Base-by-base conservation (phyloP, 257 asterid species). In the Scutellaria galericulata region DNA sequence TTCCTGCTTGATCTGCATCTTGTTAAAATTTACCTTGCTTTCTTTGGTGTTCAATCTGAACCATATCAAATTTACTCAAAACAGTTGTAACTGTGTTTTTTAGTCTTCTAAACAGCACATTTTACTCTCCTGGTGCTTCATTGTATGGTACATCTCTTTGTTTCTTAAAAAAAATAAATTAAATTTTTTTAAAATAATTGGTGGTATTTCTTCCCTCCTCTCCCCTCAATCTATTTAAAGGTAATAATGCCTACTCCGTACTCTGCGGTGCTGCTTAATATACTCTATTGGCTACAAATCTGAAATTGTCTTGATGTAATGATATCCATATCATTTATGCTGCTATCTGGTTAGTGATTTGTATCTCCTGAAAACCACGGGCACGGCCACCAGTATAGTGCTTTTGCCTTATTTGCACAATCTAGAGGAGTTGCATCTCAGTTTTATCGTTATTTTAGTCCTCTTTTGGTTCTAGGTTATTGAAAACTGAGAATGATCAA, bases 281-380 rank as follows among this genome's bases (percentile, higher is more conserved):
- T 56, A 37, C 20, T 57, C 5, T 63, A 24, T 27, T 24, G 65
- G 64, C 63, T 53, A 44, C 50, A 61, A n/a, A 40, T 7, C 53
- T 7, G 56, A 45, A 45, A 70, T 20, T 39, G 52, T 70, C 48
- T 27, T 12, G 45, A n/a, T 42, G 37, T 31, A 2, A 54, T 64
- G 13, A 35, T 64, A 64, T 27, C 59, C 31, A 9, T 44, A 24
- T 13, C 9, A 46, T 15, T 39, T 56, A 56, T 67, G 7, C 44
- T 65, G 41, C 61, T 56, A 37, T 65, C 14, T 20, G 48, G 27
- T 62, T 52, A 57, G 58, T 71, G 12, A 31, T 57, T 40, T 64
- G 7, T 37, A 53, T 35, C 47, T 15, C 20, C 15, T 62, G 69
- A 24, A 55, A 12, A 45, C 35, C 61, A 55, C 35, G 5, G 62